Evolutionary conservation across 192 early-diverging fungal genomes (phyloP).

Genomic region (Geranomyces michiganensis): DNA sequence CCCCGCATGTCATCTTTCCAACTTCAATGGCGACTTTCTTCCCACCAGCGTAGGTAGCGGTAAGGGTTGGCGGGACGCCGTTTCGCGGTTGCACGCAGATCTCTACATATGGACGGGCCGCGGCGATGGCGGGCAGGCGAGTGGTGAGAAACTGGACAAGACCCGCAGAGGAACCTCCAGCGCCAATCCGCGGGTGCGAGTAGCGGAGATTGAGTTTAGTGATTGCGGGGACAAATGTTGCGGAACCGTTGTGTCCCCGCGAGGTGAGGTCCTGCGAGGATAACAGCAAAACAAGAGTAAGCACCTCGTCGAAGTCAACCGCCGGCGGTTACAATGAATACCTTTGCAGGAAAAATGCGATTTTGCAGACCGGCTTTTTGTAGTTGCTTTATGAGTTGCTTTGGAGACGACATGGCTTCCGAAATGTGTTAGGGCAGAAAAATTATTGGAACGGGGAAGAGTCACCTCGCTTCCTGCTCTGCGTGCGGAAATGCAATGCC

Average conservation of each 20-base stretch:
- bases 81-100: constrained; percentile 33
- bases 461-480: too few species aligned
- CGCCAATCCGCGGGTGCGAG: constrained; percentile 37
- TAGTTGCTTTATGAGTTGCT: constrained; percentile 38
- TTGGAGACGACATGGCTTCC: constrained; percentile 19
- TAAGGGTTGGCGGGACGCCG: constrained; percentile 26
- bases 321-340: constrained; percentile 8
- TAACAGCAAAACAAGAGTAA: not conserved
- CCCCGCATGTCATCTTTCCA: constrained; percentile 12
- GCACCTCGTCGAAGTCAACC: not conserved
- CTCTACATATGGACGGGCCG: constrained; percentile 40
- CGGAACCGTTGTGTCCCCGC: constrained; percentile 26
- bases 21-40: constrained; percentile 16
- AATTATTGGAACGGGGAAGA: too few species aligned
- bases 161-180: constrained; percentile 43
- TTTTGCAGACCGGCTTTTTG: constrained; percentile 45
- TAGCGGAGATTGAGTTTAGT: constrained; percentile 42
- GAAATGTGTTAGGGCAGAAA: too few species aligned
- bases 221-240: constrained; percentile 40
- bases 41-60: constrained; percentile 41
- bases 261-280: constrained; percentile 33
- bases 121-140: constrained; percentile 29
- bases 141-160: constrained; percentile 47
- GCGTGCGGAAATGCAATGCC: too few species aligned
- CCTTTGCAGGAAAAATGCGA: constrained; percentile 42